Evolutionary conservation across 129 eudicot species (phyloP).

Genomic region (Pulicaria dysenterica): DNA sequence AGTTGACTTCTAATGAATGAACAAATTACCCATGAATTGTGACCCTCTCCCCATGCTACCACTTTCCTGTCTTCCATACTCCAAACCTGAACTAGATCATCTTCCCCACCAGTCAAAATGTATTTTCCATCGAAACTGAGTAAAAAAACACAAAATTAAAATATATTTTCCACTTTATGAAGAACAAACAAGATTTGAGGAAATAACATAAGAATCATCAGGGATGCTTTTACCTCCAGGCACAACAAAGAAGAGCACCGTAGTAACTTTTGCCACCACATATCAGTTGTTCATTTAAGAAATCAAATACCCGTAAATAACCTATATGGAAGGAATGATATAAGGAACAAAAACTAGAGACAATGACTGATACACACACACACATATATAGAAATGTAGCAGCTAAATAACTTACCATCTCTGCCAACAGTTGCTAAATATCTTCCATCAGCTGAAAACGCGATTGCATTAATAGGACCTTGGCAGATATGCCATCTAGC

Average conservation of each 20-base stretch:
- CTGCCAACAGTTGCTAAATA: conserved; percentile 85
- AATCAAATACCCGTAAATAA: conserved; percentile 81
- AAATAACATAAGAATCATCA: conserved; percentile 18
- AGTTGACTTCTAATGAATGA: neutral
- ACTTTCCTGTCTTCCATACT: conserved; percentile 92
- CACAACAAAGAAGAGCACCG: conserved; percentile 89
- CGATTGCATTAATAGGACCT: conserved; percentile 69
- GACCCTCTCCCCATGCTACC: conserved; percentile 98
- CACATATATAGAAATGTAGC: neutral
- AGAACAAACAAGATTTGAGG: conserved; percentile 4
- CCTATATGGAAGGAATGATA: conserved; percentile 44
- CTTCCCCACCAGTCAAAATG: conserved; percentile 91
- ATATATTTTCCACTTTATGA: neutral
- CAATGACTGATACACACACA: neutral
- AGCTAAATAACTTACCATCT: conserved; percentile 59
- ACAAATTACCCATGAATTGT: conserved; percentile 82
- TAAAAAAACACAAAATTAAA: neutral
- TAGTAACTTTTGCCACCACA: conserved; percentile 92
- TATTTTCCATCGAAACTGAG: conserved; percentile 82
- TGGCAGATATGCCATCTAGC: conserved; percentile 95
- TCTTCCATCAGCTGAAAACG: conserved; percentile 77
- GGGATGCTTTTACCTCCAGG: conserved; percentile 71
- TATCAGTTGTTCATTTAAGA: conserved; percentile 71
- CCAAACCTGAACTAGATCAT: conserved; percentile 96
- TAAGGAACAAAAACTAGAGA: neutral